These are phyloP conservation scores for Tylopilus sp. DNA, from an alignment of 768 basidiomycete species.

Conservation along the genomic window DNA sequence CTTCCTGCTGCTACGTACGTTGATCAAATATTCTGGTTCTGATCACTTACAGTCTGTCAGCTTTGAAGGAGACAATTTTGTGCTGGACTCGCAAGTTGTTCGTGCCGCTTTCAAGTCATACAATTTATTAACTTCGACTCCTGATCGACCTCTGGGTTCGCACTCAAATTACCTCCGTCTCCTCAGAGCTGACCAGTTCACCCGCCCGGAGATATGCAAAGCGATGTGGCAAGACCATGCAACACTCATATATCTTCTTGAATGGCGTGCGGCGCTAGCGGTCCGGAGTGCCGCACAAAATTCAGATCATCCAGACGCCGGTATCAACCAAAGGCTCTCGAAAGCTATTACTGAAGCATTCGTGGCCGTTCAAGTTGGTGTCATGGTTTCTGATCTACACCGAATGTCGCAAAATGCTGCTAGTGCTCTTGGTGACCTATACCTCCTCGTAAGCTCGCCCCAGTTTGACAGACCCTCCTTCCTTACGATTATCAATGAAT, in stretches of 20 bases:
- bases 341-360: slow-evolving; percentile 69
- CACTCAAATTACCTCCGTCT: slow-evolving; percentile 50
- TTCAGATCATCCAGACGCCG: slow-evolving; percentile 45
- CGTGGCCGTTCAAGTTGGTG: slow-evolving; percentile 52
- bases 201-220: slow-evolving; percentile 18
- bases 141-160: slow-evolving; percentile 8
- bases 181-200: slow-evolving; percentile 29
- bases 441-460: slow-evolving; percentile 27
- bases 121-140: slow-evolving; percentile 37
- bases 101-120: slow-evolving; percentile 66
- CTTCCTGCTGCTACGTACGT: slow-evolving; percentile 62
- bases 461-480: too few relatives aligned
- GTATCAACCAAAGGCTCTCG: slow-evolving; percentile 53
- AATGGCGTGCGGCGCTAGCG: slow-evolving; percentile 61
- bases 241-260: slow-evolving; percentile 47
- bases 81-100: slow-evolving; percentile 71
- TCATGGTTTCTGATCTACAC: slow-evolving; percentile 39
- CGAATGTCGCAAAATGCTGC: slow-evolving; percentile 17
- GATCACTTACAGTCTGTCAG: slow-evolving; percentile 29
- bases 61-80: slow-evolving; percentile 79
- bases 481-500: background rate
- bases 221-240: slow-evolving; percentile 38
- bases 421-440: slow-evolving; percentile 18
- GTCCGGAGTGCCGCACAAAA: slow-evolving; percentile 42
- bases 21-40: background rate